Conservation (phyloP, 768 basidiomycete genomes). For the Psilocybe subaeruginosa region DNA sequence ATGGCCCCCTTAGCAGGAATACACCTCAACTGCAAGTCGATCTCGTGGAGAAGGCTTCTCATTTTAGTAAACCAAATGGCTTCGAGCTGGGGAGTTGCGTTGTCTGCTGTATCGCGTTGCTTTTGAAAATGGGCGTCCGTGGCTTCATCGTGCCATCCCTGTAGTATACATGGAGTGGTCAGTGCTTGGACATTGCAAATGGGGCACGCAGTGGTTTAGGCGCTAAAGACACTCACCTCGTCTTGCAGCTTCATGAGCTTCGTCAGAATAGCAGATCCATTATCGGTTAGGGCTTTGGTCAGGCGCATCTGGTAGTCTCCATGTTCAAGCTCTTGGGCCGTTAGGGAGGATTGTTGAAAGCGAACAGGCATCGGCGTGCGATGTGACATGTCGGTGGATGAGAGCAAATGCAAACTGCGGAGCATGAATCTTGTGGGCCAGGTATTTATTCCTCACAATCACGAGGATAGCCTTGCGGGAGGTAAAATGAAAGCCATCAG, state of each 20-base stretch:
- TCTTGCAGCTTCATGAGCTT: not conserved
- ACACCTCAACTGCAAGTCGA: not conserved
- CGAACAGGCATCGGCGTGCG: not conserved
- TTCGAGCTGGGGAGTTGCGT: not conserved
- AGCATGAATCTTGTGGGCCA: no score
- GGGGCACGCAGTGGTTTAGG: not conserved
- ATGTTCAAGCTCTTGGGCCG: not conserved
- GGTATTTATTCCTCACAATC: no score
- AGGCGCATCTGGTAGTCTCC: not conserved
- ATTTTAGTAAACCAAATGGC: conserved; percentile 1
- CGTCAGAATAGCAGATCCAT: not conserved
- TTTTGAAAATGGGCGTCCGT: not conserved
- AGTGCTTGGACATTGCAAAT: not conserved
- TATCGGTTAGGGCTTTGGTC: not conserved
- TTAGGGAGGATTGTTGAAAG: not conserved
- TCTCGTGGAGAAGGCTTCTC: conserved; percentile 6
- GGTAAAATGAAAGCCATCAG: no score
- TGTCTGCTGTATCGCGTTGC: conserved; percentile 5
- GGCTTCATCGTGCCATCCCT: conserved; percentile 8
- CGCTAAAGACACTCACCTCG: not conserved
- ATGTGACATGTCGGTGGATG: not conserved
- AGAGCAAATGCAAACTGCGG: not conserved
- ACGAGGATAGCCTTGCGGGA: no score
- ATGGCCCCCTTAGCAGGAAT: not conserved
- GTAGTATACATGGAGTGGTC: no score